Evolutionary conservation across 163 green algal genomes (phyloP).

Genomic region (Chlorella variabilis): DNA sequence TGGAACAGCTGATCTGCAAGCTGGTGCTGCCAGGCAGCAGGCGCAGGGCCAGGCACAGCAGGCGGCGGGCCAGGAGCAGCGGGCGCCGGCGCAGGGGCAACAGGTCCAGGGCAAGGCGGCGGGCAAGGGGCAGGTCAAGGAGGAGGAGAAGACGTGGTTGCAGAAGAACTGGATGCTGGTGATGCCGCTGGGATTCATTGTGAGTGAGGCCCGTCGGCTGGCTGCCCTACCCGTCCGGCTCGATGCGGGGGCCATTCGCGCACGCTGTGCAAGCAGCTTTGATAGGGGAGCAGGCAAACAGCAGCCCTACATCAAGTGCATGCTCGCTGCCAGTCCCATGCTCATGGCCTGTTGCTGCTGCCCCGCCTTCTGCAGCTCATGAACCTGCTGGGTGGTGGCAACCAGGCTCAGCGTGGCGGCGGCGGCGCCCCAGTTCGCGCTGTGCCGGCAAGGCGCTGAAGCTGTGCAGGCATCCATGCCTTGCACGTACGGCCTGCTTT

Average conservation of each 20-base stretch:
- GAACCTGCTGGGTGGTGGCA: background rate
- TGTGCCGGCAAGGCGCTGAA: background rate
- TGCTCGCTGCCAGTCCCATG: background rate
- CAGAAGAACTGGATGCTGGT: conserved; percentile 48
- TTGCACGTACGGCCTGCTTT: no score
- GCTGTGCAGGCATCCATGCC: no score
- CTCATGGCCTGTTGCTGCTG: background rate
- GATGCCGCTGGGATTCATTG: conserved; percentile 20
- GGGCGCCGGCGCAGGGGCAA: background rate
- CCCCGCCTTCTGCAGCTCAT: background rate
- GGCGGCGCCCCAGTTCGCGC: background rate
- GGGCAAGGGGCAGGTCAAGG: background rate
- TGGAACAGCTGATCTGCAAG: background rate
- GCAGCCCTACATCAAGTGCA: no score
- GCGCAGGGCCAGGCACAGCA: background rate
- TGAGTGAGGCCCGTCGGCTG: background rate
- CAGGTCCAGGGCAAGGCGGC: background rate
- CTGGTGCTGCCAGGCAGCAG: background rate
- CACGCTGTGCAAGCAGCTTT: no score
- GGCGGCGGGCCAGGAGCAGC: background rate
- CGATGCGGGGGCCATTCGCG: no score
- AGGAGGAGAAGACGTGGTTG: conserved; percentile 41
- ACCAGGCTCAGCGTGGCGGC: background rate
- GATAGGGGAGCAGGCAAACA: no score
- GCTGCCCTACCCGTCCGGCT: background rate